Evolutionary conservation across 495 filamentous ascomycete species (phyloP).

Genomic region (Rusavskia elegans): DNA sequence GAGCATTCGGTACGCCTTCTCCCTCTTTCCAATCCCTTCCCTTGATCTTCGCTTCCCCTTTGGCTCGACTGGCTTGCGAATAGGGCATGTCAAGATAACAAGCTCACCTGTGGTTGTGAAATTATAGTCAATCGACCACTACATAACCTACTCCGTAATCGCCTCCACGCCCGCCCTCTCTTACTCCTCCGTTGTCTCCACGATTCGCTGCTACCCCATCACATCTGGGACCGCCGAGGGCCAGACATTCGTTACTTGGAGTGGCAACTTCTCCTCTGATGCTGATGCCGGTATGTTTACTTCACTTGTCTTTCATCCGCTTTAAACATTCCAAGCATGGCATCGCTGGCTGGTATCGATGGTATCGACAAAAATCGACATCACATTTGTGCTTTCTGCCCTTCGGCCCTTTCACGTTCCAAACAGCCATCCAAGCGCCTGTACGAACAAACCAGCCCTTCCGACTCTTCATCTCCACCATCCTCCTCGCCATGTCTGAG

Average conservation of each 20-base stretch:
- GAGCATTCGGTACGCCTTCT: constrained; percentile 41
- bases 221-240: constrained; percentile 43
- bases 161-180: constrained; percentile 37
- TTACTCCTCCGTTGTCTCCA: constrained; percentile 46
- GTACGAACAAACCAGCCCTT: too few relatives aligned
- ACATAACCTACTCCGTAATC: constrained; percentile 55
- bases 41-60: neutral
- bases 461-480: neutral
- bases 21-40: neutral
- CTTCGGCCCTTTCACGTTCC: too few relatives aligned
- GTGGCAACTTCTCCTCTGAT: constrained; percentile 48
- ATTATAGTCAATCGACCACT: constrained; percentile 45
- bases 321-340: too few relatives aligned
- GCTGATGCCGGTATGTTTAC: constrained; percentile 43
- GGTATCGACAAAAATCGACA: too few relatives aligned
- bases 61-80: neutral
- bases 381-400: too few relatives aligned
- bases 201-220: constrained; percentile 41
- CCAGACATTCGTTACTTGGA: constrained; percentile 47
- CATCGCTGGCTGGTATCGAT: too few relatives aligned
- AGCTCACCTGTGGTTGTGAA: neutral
- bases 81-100: neutral
- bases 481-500: neutral
- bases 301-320: neutral
- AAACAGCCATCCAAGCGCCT: too few relatives aligned